These are phyloP conservation scores for Poteriospumella lacustris DNA, from an alignment of 108 stramenopile species.

Conservation along the genomic window DNA sequence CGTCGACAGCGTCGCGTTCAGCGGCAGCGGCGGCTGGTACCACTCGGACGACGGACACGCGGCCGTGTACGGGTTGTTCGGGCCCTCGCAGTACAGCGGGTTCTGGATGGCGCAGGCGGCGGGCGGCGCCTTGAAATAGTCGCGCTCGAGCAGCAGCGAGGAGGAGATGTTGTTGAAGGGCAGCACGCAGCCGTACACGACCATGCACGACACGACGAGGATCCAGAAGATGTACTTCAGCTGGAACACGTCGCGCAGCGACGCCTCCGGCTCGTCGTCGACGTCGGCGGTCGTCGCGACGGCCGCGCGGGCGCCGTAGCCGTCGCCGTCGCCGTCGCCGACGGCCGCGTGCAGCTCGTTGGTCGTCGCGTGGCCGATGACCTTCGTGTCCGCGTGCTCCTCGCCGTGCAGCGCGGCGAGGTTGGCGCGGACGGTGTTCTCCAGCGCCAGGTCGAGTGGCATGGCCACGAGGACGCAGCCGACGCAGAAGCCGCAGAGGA, in stretches of 20 bases:
- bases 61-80: background rate
- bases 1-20: slow-evolving; percentile 30
- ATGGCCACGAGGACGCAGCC: background rate
- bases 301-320: too few relatives aligned
- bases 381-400: too few relatives aligned
- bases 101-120: slow-evolving; percentile 35
- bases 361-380: too few relatives aligned
- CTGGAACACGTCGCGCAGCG: slow-evolving; percentile 35
- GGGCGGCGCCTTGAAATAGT: slow-evolving; percentile 45
- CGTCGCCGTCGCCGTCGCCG: too few relatives aligned
- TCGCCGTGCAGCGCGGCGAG: too few relatives aligned
- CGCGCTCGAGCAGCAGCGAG: slow-evolving; percentile 59
- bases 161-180: slow-evolving; percentile 66
- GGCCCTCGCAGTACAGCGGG: slow-evolving; percentile 37
- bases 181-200: slow-evolving; percentile 61
- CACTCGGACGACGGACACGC: background rate
- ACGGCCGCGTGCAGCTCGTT: too few relatives aligned
- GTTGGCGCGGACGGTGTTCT: too few relatives aligned
- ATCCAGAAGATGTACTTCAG: slow-evolving; percentile 56
- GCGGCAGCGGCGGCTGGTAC: slow-evolving; percentile 21
- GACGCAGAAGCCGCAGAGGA: slow-evolving; percentile 28
- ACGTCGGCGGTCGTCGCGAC: too few relatives aligned
- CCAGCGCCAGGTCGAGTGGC: background rate
- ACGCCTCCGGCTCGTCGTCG: too few relatives aligned
- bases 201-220: slow-evolving; percentile 53